These are phyloP conservation scores for Fusarium subtropicale DNA, from an alignment of 2,329 filamentous ascomycete species.

Conservation along the genomic window DNA sequence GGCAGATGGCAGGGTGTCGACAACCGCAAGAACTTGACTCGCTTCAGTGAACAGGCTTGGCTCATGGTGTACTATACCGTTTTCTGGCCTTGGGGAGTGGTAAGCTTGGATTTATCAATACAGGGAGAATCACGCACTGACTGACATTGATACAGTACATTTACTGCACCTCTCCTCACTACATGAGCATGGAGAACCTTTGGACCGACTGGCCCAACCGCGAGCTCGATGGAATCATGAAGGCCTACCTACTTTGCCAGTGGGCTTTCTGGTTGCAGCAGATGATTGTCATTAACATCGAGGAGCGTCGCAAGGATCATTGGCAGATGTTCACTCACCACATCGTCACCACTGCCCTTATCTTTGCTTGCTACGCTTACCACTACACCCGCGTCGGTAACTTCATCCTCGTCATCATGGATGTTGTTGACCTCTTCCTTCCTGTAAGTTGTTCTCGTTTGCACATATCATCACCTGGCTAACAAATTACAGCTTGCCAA, in stretches of 20 bases:
- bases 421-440: constrained; percentile 88
- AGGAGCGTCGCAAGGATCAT: constrained; percentile 93
- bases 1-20: constrained; percentile 78
- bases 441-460: constrained; percentile 81
- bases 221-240: constrained; percentile 78
- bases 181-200: constrained; percentile 78
- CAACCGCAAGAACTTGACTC: constrained; percentile 79
- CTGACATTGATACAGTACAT: constrained; percentile 72
- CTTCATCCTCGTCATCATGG: constrained; percentile 91
- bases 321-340: constrained; percentile 97
- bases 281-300: constrained; percentile 92
- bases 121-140: neutral
- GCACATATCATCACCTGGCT: constrained; percentile 74
- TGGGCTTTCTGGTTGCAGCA: constrained; percentile 95
- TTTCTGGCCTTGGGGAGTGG: constrained; percentile 87
- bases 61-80: constrained; percentile 83
- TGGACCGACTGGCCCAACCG: constrained; percentile 89
- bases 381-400: constrained; percentile 89
- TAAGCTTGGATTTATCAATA: constrained; percentile 58
- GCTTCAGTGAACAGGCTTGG: constrained; percentile 97
- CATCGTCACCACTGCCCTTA: constrained; percentile 84
- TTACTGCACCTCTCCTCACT: constrained; percentile 81
- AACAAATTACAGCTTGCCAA: constrained; percentile 82
- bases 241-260: constrained; percentile 90
- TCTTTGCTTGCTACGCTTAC: constrained; percentile 86